Percentiles rank a stretch among this genome's conserved stretches.
Conservation (phyloP, 2,329 filamentous ascomycete genomes). For the Verticillium tricorpus region DNA sequence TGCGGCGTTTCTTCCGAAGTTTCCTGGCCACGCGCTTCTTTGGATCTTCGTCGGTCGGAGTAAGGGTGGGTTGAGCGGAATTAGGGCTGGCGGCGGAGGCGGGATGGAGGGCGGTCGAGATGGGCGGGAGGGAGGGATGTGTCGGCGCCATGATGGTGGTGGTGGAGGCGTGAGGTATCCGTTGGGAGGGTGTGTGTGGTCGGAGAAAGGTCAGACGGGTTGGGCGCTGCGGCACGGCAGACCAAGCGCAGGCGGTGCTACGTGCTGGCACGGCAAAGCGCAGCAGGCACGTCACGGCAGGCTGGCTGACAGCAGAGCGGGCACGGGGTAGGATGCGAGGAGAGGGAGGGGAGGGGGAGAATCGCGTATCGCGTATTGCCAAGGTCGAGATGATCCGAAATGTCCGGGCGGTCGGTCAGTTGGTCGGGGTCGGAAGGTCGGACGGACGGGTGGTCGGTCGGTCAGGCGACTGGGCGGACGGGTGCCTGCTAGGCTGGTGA, state of each 20-base stretch:
- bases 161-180: too few species aligned
- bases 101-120: not conserved
- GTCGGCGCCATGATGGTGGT: not conserved
- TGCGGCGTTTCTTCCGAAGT: slow-evolving; percentile 39
- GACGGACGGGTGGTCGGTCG: not conserved
- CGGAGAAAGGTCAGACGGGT: not conserved
- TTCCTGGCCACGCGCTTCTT: slow-evolving; percentile 36
- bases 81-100: slow-evolving; percentile 3
- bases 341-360: not conserved
- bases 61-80: slow-evolving; percentile 6
- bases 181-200: not conserved
- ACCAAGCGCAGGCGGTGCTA: too few species aligned
- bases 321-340: not conserved
- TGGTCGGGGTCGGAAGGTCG: not conserved
- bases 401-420: not conserved
- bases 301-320: not conserved
- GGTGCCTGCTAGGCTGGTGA: not conserved
- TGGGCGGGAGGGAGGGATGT: not conserved
- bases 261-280: too few species aligned
- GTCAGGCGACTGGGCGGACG: not conserved
- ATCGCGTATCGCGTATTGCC: not conserved
- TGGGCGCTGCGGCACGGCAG: not conserved
- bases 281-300: too few species aligned
- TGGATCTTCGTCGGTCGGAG: slow-evolving; percentile 23
- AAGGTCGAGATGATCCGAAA: not conserved